Evolutionary conservation across 1,284 basidiomycete genomes (phyloP).

Genomic region (Paramarasmius palmivorus): DNA sequence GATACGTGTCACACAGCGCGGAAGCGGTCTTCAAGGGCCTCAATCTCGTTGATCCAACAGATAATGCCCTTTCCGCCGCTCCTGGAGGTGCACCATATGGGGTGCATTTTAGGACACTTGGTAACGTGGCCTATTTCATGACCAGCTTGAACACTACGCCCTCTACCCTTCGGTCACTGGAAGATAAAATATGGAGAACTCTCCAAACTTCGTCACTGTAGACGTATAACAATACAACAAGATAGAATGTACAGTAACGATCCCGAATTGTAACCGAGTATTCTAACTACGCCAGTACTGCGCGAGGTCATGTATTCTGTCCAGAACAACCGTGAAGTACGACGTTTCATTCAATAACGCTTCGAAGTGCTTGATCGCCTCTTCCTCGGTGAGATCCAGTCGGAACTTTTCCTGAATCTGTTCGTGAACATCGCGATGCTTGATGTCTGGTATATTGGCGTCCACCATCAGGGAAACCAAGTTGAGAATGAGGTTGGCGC

Average conservation of each 20-base stretch:
- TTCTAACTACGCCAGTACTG: slow-evolving; percentile 77
- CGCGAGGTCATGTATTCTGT: slow-evolving; percentile 86
- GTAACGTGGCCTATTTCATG: slow-evolving; percentile 95
- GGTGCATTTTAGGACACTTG: slow-evolving; percentile 88
- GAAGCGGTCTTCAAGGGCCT: slow-evolving; percentile 58
- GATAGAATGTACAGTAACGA: too few relatives aligned
- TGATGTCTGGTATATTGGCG: slow-evolving; percentile 97
- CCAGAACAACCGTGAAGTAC: slow-evolving; percentile 90
- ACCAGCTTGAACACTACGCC: slow-evolving; percentile 79
- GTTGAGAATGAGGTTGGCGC: slow-evolving; percentile 97
- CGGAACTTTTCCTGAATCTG: slow-evolving; percentile 97
- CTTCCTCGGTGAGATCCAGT: slow-evolving; percentile 90
- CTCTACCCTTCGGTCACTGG: slow-evolving; percentile 54
- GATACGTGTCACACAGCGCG: slow-evolving; percentile 79
- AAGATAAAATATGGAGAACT: slow-evolving; percentile 58
- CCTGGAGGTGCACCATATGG: slow-evolving; percentile 65
- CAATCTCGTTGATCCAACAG: slow-evolving; percentile 21
- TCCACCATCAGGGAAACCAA: slow-evolving; percentile 97
- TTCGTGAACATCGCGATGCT: slow-evolving; percentile 82
- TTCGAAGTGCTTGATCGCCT: slow-evolving; percentile 97
- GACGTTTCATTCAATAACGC: slow-evolving; percentile 92
- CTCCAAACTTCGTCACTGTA: slow-evolving; percentile 17
- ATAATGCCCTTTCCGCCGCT: slow-evolving; percentile 37
- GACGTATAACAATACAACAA: too few relatives aligned
- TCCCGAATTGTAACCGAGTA: background rate